phyloP scores from a whole-genome alignment of 805 yeast species.

The Saccharomycopsis sp. region DNA sequence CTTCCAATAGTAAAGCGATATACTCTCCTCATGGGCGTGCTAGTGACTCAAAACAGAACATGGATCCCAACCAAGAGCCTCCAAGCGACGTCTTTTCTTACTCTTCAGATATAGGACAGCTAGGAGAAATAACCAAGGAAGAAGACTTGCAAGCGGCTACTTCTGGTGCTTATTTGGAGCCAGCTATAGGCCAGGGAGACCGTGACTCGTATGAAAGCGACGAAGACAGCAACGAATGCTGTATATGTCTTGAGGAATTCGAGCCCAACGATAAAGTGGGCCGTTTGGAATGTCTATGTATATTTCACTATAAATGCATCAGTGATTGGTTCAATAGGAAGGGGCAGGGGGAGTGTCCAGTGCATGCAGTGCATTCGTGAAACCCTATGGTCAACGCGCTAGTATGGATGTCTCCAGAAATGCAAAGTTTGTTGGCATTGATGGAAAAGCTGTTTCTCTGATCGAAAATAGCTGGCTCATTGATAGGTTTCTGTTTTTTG shows the following conservation, averaged over 20 bases:
- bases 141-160: not conserved
- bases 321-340: slow-evolving; percentile 84
- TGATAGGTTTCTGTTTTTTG: too few relatives aligned
- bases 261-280: slow-evolving; percentile 85
- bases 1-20: not conserved
- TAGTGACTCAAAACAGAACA: not conserved
- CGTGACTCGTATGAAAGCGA: slow-evolving; percentile 14
- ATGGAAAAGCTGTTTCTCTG: too few relatives aligned
- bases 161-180: not conserved
- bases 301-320: slow-evolving; percentile 87
- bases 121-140: not conserved
- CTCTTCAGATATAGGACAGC: not conserved
- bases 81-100: not conserved
- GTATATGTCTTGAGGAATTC: slow-evolving; percentile 88
- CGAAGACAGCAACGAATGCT: slow-evolving; percentile 66
- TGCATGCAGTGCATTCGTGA: slow-evolving; percentile 47
- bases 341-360: slow-evolving; percentile 83
- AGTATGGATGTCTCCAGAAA: too few relatives aligned
- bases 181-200: not conserved
- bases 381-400: too few relatives aligned
- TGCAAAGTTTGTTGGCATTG: too few relatives aligned
- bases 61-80: not conserved
- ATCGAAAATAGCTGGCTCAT: too few relatives aligned
- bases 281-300: slow-evolving; percentile 87
- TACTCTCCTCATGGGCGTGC: too few relatives aligned